phyloP scores from a whole-genome alignment of 2,329 filamentous ascomycete genomes.

The Verticillium nonalfalfae region DNA sequence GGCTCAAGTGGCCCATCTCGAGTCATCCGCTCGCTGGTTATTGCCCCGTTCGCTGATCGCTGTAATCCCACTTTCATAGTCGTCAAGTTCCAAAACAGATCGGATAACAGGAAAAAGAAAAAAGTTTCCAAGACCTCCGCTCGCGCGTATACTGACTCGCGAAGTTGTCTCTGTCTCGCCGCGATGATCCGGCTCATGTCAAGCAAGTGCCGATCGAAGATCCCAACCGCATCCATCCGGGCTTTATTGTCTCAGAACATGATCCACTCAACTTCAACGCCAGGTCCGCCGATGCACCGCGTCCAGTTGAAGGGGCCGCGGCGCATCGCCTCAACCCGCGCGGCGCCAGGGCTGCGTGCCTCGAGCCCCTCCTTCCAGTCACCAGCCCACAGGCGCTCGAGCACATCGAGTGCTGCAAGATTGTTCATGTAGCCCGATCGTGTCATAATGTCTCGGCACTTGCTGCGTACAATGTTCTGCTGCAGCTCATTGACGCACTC shows the following conservation, averaged over 20 bases:
- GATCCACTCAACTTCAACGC: constrained; percentile 58
- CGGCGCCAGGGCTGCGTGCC: constrained; percentile 20
- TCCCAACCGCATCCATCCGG: background rate
- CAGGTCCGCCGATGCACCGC: constrained; percentile 48
- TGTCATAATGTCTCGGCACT: constrained; percentile 80
- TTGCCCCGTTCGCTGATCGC: background rate
- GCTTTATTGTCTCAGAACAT: constrained; percentile 44
- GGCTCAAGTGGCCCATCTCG: background rate
- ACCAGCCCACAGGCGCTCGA: constrained; percentile 76
- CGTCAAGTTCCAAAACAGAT: background rate
- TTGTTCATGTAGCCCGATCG: constrained; percentile 94
- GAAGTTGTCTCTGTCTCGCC: background rate
- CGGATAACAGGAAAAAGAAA: background rate
- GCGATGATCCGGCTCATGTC: background rate
- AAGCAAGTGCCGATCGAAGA: background rate
- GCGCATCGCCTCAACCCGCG: constrained; percentile 27
- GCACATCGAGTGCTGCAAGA: constrained; percentile 72
- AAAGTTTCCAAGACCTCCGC: background rate
- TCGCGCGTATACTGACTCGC: background rate
- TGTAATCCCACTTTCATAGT: background rate
- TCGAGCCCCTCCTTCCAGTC: constrained; percentile 34
- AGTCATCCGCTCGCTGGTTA: background rate
- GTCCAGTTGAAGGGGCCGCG: constrained; percentile 53
- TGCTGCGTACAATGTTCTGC: constrained; percentile 69
- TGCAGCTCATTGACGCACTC: constrained; percentile 81